phyloP scores from a whole-genome alignment of 108 stramenopile genomes.

The Fragilaria crotonensis region DNA sequence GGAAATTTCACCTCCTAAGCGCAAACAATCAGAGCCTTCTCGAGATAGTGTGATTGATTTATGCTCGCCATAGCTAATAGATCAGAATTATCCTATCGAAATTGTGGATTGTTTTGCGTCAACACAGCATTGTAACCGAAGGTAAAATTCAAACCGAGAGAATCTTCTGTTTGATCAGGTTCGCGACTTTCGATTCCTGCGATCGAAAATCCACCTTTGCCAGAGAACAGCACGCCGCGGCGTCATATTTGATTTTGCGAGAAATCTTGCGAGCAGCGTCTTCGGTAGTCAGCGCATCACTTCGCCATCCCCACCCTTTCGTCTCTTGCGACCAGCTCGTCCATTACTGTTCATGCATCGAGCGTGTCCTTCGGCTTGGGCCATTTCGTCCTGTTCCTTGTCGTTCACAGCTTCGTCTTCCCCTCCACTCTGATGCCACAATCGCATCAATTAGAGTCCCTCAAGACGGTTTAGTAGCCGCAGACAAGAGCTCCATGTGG shows the following conservation, averaged over 20 bases:
- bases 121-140: no score
- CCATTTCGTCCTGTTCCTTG: conserved; percentile 56
- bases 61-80: no score
- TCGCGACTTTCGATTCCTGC: conserved; percentile 20
- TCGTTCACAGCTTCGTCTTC: conserved; percentile 44
- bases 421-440: conserved; percentile 22
- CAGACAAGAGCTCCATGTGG: no score
- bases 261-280: conserved; percentile 81
- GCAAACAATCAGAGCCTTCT: no score
- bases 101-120: neutral
- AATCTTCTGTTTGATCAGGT: conserved; percentile 13
- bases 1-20: no score
- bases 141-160: no score
- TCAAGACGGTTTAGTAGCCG: no score
- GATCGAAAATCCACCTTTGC: conserved; percentile 59
- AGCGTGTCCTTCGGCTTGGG: conserved; percentile 59
- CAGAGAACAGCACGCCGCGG: conserved; percentile 81
- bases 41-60: no score
- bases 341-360: conserved; percentile 43
- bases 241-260: conserved; percentile 92
- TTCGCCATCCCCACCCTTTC: conserved; percentile 37
- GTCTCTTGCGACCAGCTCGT: conserved; percentile 18
- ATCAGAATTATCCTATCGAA: no score
- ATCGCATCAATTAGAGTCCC: no score
- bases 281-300: conserved; percentile 53